Evolutionary conservation across 805 yeast species (phyloP).

Genomic region (Wickerhamomyces sydowiorum): DNA sequence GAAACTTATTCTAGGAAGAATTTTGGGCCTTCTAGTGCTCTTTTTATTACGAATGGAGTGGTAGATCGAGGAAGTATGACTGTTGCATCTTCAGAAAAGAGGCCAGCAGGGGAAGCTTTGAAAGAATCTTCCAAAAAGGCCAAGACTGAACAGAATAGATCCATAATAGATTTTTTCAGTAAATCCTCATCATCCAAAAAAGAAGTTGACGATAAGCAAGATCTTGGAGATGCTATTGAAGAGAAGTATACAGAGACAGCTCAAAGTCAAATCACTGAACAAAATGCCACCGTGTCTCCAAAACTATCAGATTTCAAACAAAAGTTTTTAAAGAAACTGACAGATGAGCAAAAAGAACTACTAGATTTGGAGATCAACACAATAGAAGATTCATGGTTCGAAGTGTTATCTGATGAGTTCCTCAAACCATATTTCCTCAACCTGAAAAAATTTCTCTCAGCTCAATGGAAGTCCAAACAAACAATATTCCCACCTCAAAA

Average conservation of each 20-base stretch:
- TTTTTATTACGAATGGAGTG: too few species aligned
- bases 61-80: too few species aligned
- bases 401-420: constrained; percentile 59
- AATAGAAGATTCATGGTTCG: constrained; percentile 76
- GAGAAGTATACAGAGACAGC: background rate
- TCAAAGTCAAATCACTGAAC: too few species aligned
- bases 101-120: background rate
- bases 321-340: constrained; percentile 43
- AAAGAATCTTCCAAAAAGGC: background rate
- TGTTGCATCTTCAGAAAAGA: background rate
- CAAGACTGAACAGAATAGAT: background rate
- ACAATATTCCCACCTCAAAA: constrained; percentile 75
- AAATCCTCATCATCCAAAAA: background rate
- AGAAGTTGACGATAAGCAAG: background rate
- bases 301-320: constrained; percentile 24
- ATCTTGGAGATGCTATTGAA: background rate
- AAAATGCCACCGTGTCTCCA: background rate
- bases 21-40: too few species aligned
- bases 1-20: too few species aligned
- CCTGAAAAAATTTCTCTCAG: constrained; percentile 56
- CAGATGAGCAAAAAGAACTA: constrained; percentile 42
- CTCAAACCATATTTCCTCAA: constrained; percentile 79
- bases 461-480: constrained; percentile 38
- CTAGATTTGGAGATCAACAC: constrained; percentile 63
- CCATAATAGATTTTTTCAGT: constrained; percentile 1